These are phyloP conservation scores for Leccinum variicolor DNA, from an alignment of 768 basidiomycete genomes.

Conservation along the genomic window DNA sequence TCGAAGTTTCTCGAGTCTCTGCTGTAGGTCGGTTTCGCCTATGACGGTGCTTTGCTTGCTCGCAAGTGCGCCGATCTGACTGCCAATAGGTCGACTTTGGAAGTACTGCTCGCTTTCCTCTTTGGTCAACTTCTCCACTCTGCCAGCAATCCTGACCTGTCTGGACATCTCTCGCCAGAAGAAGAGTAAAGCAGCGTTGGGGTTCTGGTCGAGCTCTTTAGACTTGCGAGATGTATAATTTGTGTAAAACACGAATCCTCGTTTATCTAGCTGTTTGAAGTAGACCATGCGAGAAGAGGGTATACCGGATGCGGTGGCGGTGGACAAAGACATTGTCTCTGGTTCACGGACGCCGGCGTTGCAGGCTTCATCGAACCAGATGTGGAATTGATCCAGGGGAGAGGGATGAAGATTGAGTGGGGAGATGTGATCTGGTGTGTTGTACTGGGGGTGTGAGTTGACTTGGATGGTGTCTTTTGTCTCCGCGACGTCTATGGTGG, in stretches of 20 bases:
- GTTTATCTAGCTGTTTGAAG: slow-evolving; percentile 84
- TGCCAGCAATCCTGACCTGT: slow-evolving; percentile 81
- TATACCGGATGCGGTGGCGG: slow-evolving; percentile 64
- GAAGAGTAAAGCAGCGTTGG: slow-evolving; percentile 78
- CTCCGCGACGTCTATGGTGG: slow-evolving; percentile 35
- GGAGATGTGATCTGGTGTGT: slow-evolving; percentile 59
- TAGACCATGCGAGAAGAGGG: slow-evolving; percentile 90
- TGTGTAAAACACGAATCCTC: slow-evolving; percentile 94
- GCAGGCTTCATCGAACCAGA: slow-evolving; percentile 76
- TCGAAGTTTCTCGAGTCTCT: slow-evolving; percentile 55
- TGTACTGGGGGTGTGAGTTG: slow-evolving; percentile 74
- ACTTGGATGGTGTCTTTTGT: slow-evolving; percentile 59
- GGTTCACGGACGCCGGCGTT: slow-evolving; percentile 70
- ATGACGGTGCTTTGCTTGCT: slow-evolving; percentile 85
- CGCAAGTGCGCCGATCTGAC: slow-evolving; percentile 89
- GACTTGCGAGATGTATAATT: slow-evolving; percentile 97
- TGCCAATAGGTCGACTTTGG: slow-evolving; percentile 74
- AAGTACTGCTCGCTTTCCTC: slow-evolving; percentile 85
- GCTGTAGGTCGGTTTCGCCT: slow-evolving; percentile 64
- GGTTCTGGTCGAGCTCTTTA: slow-evolving; percentile 70
- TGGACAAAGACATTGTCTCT: slow-evolving; percentile 85
- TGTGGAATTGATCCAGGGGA: slow-evolving; percentile 82
- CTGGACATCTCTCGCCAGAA: slow-evolving; percentile 88
- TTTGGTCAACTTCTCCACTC: slow-evolving; percentile 70
- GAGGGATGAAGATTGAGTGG: slow-evolving; percentile 58